Base-by-base conservation (phyloP, 345 rosid species). In the Sonneratia caseolaris region DNA sequence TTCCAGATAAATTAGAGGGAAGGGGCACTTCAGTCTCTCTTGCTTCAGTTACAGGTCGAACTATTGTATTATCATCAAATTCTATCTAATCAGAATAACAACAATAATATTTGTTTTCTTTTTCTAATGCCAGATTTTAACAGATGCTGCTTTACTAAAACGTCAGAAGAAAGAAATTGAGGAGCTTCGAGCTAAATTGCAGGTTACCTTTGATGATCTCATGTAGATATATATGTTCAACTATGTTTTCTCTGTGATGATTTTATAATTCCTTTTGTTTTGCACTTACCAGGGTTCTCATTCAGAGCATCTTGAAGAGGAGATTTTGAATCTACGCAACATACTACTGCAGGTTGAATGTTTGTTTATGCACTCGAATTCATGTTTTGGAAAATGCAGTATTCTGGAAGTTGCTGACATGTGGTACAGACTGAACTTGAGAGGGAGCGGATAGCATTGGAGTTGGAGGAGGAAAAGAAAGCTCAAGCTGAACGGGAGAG, bases 91-190 rank as follows among this genome's bases (percentile, higher is more conserved):
- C 66, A 62, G 43, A 12, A 68, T 45, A 42, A 68, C 15, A 7
- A 21, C 47, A 73, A 38, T 42, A 55, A 40, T 24, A 67, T 68
- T 76, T 42, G 45, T 42, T 42, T 9, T 4, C 45, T 36, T 64
- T 55, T 81, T 40, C 73, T 66, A 38, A 37, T 77, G 75, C 51
- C 72, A 94, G 98, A 86, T 94, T 72, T 80, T 91, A 76, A 91
- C 97, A 32, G 97, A 94, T 84, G 97, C 96, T 77, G 98, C 98
- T 78, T 73, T 94, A 73, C 71, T 94, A 74, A 94, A 94, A 86
- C 97, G 98, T 57, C 98, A 91, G 75, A 94, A 94, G 87, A 94
- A 88, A 81, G 98, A 94, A 79, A 94, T 94, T 73, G 98, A 91
- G 82, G 95, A 94, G 82, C 97, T 94, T 80, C 87, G 96, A 73